Base-by-base conservation (phyloP, 202 grass and related monocot genomes). In the Zoysia matrella region DNA sequence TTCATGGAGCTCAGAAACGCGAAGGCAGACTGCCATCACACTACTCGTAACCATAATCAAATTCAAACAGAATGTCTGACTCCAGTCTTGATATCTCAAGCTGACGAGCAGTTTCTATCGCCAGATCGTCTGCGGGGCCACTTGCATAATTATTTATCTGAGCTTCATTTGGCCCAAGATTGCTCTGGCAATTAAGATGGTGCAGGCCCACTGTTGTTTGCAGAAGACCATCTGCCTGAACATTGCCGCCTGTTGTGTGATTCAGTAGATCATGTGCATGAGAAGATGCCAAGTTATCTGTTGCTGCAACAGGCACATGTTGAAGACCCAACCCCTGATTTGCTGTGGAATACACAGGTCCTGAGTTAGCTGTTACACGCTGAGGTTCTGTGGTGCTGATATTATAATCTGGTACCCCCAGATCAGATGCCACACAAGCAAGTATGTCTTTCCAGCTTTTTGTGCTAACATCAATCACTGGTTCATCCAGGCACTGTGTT, bases 381-480 rank as follows among this genome's bases (percentile, higher is more conserved):
- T 90, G 76, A 48, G 56, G 71, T 5, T 53, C 39, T 3, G 44
- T 8, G 15, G 67, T 55, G 48, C 71, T 78, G 36, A 54, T 66
- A 68, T 6, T 60, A 75, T 82, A 80, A 71, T 79, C 85, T 4
- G 77, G 45, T 74, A 93, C 89, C 10, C 80, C 92, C 49, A 94
- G 75, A 62, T 99, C 85, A 75, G 83, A 87, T 86, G 89, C 83
- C 74, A 99, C 72, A 49, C 81, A 87, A 67, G 82, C 91, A 80
- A 99, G 78, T 82, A 99, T 87, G 84, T 96, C 97, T 85, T 84
- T 48, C 97, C 97, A 94, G 87, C 93, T 96, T 84, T 89, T 87
- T 13, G 86, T 56, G 65, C 54, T 51, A 85, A 92, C 68, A 90
- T 98, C 90, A 16, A 66, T 50, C 60, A 72, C 44, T 80, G 73